Conservation (phyloP, 2,329 filamentous ascomycete species). For the Aquanectria penicillioides region DNA sequence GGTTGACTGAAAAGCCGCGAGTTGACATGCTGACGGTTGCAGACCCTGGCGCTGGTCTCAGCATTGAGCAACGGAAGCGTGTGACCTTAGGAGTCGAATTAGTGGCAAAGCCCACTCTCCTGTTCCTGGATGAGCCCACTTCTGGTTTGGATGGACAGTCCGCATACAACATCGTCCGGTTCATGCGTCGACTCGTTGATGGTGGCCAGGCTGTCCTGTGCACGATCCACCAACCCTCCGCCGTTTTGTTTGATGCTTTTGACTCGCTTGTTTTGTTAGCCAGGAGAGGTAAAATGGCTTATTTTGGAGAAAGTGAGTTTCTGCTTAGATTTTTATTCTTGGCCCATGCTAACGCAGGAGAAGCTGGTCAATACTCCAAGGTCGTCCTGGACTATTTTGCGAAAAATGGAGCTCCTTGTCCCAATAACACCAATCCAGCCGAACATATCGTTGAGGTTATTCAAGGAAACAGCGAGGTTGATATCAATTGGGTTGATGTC, state of each 20-base stretch:
- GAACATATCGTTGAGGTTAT: conserved; percentile 56
- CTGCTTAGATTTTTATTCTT: not conserved
- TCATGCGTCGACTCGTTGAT: conserved; percentile 62
- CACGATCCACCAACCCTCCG: conserved; percentile 71
- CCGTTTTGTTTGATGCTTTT: conserved; percentile 31
- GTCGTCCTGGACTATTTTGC: conserved; percentile 58
- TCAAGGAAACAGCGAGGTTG: conserved; percentile 58
- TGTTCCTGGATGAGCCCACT: conserved; percentile 77
- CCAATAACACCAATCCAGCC: conserved; percentile 51
- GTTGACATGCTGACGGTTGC: conserved; percentile 50
- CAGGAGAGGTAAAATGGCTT: conserved; percentile 34
- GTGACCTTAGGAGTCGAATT: conserved; percentile 77
- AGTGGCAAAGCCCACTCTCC: conserved; percentile 73
- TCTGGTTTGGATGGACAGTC: conserved; percentile 52
- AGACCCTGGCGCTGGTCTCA: conserved; percentile 54
- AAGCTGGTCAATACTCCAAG: conserved; percentile 29
- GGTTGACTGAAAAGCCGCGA: not conserved
- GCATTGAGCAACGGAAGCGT: conserved; percentile 67
- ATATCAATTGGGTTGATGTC: conserved; percentile 55
- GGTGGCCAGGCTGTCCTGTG: conserved; percentile 72
- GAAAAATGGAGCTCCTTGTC: conserved; percentile 56
- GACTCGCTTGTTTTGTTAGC: conserved; percentile 33
- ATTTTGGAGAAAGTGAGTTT: conserved; percentile 28
- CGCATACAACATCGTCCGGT: conserved; percentile 50
- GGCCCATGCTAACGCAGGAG: not conserved